Conservation (phyloP, 2,329 filamentous ascomycete species). For the Diplocarpon rosae region DNA sequence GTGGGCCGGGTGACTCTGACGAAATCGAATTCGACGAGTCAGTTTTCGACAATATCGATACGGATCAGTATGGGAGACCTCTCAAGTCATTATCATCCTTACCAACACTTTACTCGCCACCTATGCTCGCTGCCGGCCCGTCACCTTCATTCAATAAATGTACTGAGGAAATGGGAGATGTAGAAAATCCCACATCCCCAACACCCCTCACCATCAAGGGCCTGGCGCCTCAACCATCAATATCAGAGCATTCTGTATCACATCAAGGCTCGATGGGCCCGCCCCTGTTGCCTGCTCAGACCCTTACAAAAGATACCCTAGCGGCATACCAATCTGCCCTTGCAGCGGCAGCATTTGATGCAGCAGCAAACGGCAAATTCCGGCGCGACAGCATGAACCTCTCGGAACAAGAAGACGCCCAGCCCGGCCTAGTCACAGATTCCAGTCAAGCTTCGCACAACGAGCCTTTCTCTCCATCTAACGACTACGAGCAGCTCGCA, state of each 20-base stretch:
- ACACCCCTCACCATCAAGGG: background rate
- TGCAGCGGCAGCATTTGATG: conserved; percentile 68
- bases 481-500: conserved; percentile 24
- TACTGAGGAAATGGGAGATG: conserved; percentile 3
- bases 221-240: conserved; percentile 21
- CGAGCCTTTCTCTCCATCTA: conserved; percentile 25
- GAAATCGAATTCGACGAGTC: conserved; percentile 57
- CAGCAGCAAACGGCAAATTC: conserved; percentile 67
- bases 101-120: conserved; percentile 23
- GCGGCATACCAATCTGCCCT: conserved; percentile 75
- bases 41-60: conserved; percentile 59
- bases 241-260: conserved; percentile 7
- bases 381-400: conserved; percentile 37
- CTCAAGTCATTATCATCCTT: conserved; percentile 32
- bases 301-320: conserved; percentile 44
- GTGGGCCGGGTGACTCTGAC: conserved; percentile 37
- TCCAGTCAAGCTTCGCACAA: conserved; percentile 30
- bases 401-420: conserved; percentile 24
- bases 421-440: conserved; percentile 30
- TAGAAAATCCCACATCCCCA: conserved; percentile 4
- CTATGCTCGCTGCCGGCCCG: conserved; percentile 13
- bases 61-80: conserved; percentile 49
- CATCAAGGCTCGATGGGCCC: background rate
- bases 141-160: conserved; percentile 11
- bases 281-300: conserved; percentile 15